Base-by-base conservation (phyloP, 1,284 basidiomycete genomes). In the Rhodotorula glutinis region DNA sequence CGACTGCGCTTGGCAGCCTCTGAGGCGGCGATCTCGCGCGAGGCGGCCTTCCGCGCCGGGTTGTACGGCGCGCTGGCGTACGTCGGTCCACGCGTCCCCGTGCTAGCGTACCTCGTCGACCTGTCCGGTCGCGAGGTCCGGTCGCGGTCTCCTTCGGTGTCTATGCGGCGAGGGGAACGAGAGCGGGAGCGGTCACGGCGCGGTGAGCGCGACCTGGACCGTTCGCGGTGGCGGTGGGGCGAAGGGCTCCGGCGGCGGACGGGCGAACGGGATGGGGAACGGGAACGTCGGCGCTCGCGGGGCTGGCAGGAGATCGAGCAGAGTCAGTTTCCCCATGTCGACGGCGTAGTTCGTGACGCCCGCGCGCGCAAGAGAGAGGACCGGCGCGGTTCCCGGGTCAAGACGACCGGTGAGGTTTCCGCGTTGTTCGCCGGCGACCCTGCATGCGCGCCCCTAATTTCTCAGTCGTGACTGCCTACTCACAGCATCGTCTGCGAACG, bases 1-100 rank as follows among this genome's bases (percentile, higher is more conserved):
- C 94, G 91, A 87, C 90, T 92, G 77, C 88, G 85, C 80, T 94
- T 92, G 76, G 91, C 88, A 43, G 79, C 79, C 67, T 80, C 79
- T 49, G 60, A 57, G 29, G 76, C 76, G 11, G 70, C 67, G 33
- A 72, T 61, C 67, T 77, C 75, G 23, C 76, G 66, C 60, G 46
- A 58, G 30, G 60, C 55, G 17, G 69, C 69, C 55, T 73, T 71
- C 54, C 62, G 63, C n/a, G 53, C 53, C n/a, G 70, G 70, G 59
- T 69, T 63, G 56, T 69, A 66, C 10, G 68, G 57, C 23, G 29
- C 40, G 33, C 54, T 30, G 25, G 40, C 61, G 44, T 52, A 55
- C 38, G 53, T 13, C 38, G 53, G 53, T n/a, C 53, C 25, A 17
- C 53, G 38, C 23, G n/a, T 17, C 11, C 49, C 49, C 11, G n/a